Conservation (phyloP, 2,329 filamentous ascomycete genomes). For the Colletotrichum phormii region DNA sequence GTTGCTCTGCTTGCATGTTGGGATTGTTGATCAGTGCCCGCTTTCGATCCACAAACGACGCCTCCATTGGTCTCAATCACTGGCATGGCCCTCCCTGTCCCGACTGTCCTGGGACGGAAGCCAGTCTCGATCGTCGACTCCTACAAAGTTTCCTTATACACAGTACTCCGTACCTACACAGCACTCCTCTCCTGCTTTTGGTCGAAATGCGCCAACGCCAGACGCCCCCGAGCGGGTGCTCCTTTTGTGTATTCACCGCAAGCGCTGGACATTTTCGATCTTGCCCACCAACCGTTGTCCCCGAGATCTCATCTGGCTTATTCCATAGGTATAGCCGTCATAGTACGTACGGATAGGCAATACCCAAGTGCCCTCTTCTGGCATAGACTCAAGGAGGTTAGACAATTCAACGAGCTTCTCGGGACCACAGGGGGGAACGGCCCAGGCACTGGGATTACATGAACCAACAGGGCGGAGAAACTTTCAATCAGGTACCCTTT, state of each 20-base stretch:
- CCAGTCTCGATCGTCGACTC: slow-evolving; percentile 26
- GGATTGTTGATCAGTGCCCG: slow-evolving; percentile 20
- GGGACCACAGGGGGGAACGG: background rate
- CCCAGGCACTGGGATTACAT: slow-evolving; percentile 5
- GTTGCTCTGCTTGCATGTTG: slow-evolving; percentile 24
- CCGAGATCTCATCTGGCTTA: background rate
- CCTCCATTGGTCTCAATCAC: slow-evolving; percentile 27
- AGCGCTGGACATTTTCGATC: background rate
- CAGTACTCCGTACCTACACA: no score
- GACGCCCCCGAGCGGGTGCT: background rate
- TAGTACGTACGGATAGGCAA: background rate
- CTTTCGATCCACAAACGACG: background rate
- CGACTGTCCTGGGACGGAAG: slow-evolving; percentile 17
- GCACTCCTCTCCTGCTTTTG: background rate
- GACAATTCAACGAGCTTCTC: background rate
- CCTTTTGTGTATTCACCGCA: background rate
- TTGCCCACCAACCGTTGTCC: background rate
- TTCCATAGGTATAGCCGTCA: background rate
- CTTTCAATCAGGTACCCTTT: slow-evolving; percentile 1
- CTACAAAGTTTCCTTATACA: background rate
- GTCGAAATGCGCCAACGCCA: background rate
- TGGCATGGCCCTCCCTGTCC: slow-evolving; percentile 15
- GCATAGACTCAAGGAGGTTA: background rate
- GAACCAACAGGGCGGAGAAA: slow-evolving; percentile 30
- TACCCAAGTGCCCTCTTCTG: background rate